Percentiles rank a stretch among this genome's conserved stretches.
Conservation (phyloP, 495 filamentous ascomycete species). For the Penicillium canariense region DNA sequence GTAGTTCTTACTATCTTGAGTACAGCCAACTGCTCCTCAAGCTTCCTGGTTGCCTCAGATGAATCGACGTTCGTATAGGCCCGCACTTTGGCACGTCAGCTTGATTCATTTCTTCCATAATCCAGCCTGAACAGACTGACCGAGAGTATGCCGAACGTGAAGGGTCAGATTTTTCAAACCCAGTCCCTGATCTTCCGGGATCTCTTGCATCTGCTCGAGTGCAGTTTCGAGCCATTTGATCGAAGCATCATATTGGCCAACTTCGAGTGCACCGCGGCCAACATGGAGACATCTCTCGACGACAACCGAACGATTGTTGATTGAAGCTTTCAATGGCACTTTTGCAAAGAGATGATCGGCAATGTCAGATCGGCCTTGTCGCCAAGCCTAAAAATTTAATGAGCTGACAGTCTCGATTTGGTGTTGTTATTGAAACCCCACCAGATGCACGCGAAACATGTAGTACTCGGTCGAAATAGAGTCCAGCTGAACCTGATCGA, state of each 20-base stretch:
- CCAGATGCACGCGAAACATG: constrained; percentile 64
- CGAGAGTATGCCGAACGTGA: constrained; percentile 55
- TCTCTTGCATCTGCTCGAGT: constrained; percentile 50
- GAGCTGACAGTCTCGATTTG: neutral
- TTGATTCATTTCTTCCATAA: neutral
- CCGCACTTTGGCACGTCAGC: constrained; percentile 21
- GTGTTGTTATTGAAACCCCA: constrained; percentile 29
- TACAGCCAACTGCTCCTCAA: constrained; percentile 3
- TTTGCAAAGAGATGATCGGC: constrained; percentile 76
- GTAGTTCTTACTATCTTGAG: constrained; percentile 22
- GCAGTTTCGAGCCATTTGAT: constrained; percentile 75
- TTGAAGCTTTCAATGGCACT: constrained; percentile 33
- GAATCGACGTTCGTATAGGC: constrained; percentile 16
- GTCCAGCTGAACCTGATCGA: constrained; percentile 11
- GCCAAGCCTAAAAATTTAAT: constrained; percentile 58
- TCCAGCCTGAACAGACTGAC: constrained; percentile 8
- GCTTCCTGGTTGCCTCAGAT: constrained; percentile 1
- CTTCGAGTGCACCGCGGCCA: constrained; percentile 56
- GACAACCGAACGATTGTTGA: constrained; percentile 52
- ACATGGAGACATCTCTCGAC: constrained; percentile 72
- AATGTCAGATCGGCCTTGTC: constrained; percentile 65
- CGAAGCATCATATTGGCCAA: constrained; percentile 53
- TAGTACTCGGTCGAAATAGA: constrained; percentile 56
- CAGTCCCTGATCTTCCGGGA: constrained; percentile 35
- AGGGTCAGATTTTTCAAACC: constrained; percentile 45